Base-by-base conservation (phyloP, 352 stramenopile species). In the Phytophthora fragariae region DNA sequence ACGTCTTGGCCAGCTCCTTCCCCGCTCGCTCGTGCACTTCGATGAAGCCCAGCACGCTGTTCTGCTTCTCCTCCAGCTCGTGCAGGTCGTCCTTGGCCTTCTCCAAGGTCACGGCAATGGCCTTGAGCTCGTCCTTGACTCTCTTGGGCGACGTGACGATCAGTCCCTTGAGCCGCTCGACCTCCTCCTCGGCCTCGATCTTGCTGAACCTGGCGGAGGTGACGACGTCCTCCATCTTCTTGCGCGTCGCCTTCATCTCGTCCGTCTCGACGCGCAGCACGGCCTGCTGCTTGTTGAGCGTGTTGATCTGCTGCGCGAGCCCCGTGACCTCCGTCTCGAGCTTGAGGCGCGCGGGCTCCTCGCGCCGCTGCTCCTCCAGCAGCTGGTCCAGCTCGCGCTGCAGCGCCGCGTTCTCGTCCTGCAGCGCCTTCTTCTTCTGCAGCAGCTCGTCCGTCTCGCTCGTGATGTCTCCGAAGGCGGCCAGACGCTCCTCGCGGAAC, bases 401-500 rank as follows among this genome's bases (percentile, higher is more conserved):
- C 46, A 96, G 73, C 46, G 63, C 68, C 19, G 80, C 83, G 57
- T 89, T 86, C 65, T 93, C 82, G 33, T 94, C 89, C 57, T 86
- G 77, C 31, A 92, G 66, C 54, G 79, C 53, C 31, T 80, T 76
- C 64, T 83, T 86, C 19, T 79, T 69, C 55, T 70, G 70, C n/a
- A 84, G 61, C 41, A 88, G 62, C 56, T 82, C 70, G 46, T 96
- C 89, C 2, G 92, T 90, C 66, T 95, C 77, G n/a, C 85, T 79
- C 35, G 81, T 94, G 41, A 97, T 78, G 15, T 97, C 83, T 5
- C 74, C 79, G 67, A 98, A 98, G 14, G 94, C 76, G 1, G 73
- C 75, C 27, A 99, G 68, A 11, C 95, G 92, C 69, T 99, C 97
- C 63, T 99, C 94, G 17, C 96, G 85, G 76, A 99, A 99, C 75